These are phyloP conservation scores for Pythium grandisporangium DNA, from an alignment of 352 stramenopile genomes.

Conservation along the genomic window DNA sequence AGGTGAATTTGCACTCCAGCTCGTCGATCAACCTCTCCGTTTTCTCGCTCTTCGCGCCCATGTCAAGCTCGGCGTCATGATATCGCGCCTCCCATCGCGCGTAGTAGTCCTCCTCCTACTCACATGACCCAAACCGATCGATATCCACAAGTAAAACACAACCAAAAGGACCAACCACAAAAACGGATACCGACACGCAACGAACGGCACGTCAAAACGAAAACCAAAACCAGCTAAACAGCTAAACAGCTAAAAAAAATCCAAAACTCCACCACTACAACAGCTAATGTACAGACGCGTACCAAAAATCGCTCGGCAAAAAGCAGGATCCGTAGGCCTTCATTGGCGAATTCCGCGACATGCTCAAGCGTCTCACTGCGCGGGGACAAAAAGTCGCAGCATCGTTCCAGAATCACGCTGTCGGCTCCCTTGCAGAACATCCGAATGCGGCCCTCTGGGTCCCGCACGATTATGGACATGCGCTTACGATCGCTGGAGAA, in stretches of 20 bases:
- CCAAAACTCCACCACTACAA: no score
- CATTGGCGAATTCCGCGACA: constrained; percentile 71
- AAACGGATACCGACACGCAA: no score
- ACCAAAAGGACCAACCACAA: no score
- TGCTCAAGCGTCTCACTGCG: constrained; percentile 56
- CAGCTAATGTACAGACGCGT: no score
- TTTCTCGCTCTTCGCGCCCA: constrained; percentile 49
- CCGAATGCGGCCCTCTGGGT: constrained; percentile 38
- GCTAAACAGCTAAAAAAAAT: background rate
- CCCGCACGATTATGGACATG: constrained; percentile 77
- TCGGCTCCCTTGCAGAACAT: constrained; percentile 79
- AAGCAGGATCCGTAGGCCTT: constrained; percentile 81
- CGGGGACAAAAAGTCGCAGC: constrained; percentile 43
- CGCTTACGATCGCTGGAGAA: constrained; percentile 77
- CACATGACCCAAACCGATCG: no score
- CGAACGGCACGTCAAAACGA: no score
- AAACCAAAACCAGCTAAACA: background rate
- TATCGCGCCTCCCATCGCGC: constrained; percentile 55
- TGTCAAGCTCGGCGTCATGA: constrained; percentile 60
- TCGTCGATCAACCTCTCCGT: constrained; percentile 54
- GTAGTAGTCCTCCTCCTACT: constrained; percentile 64
- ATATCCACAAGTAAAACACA: no score
- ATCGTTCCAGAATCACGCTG: constrained; percentile 67
- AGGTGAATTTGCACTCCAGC: constrained; percentile 74
- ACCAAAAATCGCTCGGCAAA: constrained; percentile 72